phyloP scores from a whole-genome alignment of 2,329 filamentous ascomycete genomes.

The Alternaria atra region DNA sequence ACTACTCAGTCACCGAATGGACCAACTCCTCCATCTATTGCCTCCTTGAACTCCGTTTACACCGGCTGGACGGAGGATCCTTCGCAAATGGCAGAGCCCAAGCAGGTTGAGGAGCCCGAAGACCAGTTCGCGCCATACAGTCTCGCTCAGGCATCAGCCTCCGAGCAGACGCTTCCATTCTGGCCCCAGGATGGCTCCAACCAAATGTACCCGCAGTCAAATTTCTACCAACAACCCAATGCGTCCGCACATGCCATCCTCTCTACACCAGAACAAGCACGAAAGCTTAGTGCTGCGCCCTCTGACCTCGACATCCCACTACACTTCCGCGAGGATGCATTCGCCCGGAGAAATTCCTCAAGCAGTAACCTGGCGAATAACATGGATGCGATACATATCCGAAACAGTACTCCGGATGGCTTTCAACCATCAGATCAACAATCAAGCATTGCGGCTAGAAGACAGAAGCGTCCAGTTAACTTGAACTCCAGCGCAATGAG shows the following conservation, averaged over 20 bases:
- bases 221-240: slow-evolving; percentile 50
- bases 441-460: slow-evolving; percentile 53
- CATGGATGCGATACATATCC: slow-evolving; percentile 51
- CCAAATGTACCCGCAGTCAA: slow-evolving; percentile 36
- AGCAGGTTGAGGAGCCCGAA: slow-evolving; percentile 36
- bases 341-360: slow-evolving; percentile 49
- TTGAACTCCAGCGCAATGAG: slow-evolving; percentile 51
- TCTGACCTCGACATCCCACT: slow-evolving; percentile 44
- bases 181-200: slow-evolving; percentile 35
- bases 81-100: slow-evolving; percentile 30
- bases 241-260: slow-evolving; percentile 48
- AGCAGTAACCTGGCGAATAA: slow-evolving; percentile 51
- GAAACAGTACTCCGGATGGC: slow-evolving; percentile 43
- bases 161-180: slow-evolving; percentile 43
- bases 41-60: slow-evolving; percentile 49
- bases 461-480: slow-evolving; percentile 53
- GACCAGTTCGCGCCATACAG: slow-evolving; percentile 45
- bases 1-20: slow-evolving; percentile 46
- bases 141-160: slow-evolving; percentile 41
- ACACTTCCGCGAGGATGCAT: slow-evolving; percentile 45
- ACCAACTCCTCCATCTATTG: slow-evolving; percentile 44
- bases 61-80: slow-evolving; percentile 51
- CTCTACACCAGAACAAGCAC: slow-evolving; percentile 43
- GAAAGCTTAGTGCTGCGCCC: slow-evolving; percentile 41
- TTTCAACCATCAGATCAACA: slow-evolving; percentile 52